These are phyloP conservation scores for Vigna trinervia DNA, from an alignment of 306 rosid genomes.

Conservation along the genomic window DNA sequence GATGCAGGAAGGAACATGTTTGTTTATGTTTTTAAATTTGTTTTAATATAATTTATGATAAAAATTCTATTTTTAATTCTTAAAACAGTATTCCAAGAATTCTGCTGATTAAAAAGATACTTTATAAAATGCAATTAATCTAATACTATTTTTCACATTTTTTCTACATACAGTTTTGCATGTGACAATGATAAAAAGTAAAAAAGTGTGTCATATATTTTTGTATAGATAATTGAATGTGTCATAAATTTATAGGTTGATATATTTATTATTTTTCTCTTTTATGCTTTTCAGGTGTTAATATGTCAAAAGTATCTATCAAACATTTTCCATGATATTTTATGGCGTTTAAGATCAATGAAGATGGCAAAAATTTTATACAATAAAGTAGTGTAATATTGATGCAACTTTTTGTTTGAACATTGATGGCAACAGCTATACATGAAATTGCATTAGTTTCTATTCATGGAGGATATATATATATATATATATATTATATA, in stretches of 20 bases:
- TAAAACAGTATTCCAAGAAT: too few relatives aligned
- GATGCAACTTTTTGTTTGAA: neutral
- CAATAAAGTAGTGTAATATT: neutral
- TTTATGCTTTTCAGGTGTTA: neutral
- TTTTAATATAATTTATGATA: too few relatives aligned
- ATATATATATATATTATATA: neutral
- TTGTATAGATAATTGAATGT: too few relatives aligned
- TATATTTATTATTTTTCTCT: neutral
- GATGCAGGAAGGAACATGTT: too few relatives aligned
- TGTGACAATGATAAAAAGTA: too few relatives aligned
- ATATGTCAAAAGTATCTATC: neutral
- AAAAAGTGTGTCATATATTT: neutral
- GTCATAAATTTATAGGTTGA: neutral
- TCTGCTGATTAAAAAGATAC: too few relatives aligned
- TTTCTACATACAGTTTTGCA: too few relatives aligned
- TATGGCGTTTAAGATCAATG: neutral
- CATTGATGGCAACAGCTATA: neutral
- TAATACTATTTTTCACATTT: too few relatives aligned
- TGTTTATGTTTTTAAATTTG: too few relatives aligned
- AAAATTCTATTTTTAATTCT: too few relatives aligned
- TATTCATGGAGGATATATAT: neutral
- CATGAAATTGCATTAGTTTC: neutral
- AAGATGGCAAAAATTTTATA: neutral
- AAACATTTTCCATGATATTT: neutral
- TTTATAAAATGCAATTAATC: too few relatives aligned